Percentiles rank a stretch among this genome's conserved stretches.
Conservation (phyloP, 495 filamentous ascomycete genomes). For the Penicillium desertorum region DNA sequence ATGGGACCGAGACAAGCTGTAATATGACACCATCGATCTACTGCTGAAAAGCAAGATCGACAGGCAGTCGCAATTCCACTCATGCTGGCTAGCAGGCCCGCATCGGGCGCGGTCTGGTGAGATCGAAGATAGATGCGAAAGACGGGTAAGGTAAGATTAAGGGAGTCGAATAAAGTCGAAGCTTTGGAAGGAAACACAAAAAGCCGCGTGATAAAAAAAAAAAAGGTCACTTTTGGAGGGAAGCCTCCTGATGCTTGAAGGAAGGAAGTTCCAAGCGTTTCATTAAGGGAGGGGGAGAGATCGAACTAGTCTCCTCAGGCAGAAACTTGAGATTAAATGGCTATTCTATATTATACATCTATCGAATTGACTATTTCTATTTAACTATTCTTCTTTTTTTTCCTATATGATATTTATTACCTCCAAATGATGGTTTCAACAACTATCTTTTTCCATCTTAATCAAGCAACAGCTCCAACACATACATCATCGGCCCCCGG, state of each 20-base stretch:
- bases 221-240: slow-evolving; percentile 7
- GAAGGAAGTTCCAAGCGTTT: slow-evolving; percentile 6
- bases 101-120: slow-evolving; percentile 26
- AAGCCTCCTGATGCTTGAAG: slow-evolving; percentile 7
- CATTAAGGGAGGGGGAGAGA: slow-evolving; percentile 2
- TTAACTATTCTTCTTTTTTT: neutral
- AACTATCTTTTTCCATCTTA: neutral
- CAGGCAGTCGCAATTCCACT: slow-evolving; percentile 46
- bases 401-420: neutral
- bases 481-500: slow-evolving; percentile 2
- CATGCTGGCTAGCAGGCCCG: slow-evolving; percentile 38
- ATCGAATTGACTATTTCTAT: neutral
- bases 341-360: neutral
- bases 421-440: neutral
- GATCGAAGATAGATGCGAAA: slow-evolving; percentile 1
- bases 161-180: neutral
- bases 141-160: neutral
- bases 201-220: slow-evolving; percentile 6
- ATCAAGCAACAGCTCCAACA: slow-evolving; percentile 5
- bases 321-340: slow-evolving; percentile 9
- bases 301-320: slow-evolving; percentile 11
- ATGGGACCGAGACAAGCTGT: slow-evolving; percentile 45
- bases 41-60: slow-evolving; percentile 44
- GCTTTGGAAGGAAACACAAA: slow-evolving; percentile 3
- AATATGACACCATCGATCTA: slow-evolving; percentile 52